A percentile compares a stretch with the other conserved stretches of the same genome.
phyloP scores from a whole-genome alignment of 768 basidiomycete species.

The Collybia sp. region DNA sequence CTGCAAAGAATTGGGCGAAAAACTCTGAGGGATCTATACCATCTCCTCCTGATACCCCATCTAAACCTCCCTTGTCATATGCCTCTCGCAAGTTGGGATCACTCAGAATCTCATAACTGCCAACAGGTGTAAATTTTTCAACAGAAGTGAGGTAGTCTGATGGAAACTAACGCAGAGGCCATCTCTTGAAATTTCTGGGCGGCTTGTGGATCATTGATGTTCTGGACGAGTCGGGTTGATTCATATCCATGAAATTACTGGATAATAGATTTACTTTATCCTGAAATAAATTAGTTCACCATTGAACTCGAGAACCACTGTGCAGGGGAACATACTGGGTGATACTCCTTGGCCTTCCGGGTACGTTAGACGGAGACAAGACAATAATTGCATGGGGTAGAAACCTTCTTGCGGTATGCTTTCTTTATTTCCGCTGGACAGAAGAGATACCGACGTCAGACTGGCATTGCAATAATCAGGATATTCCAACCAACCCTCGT shows the following conservation, averaged over 20 bases:
- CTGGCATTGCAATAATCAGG: background rate
- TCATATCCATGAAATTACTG: background rate
- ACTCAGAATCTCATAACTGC: constrained; percentile 79
- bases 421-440: constrained; percentile 81
- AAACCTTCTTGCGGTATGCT: constrained; percentile 90
- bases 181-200: constrained; percentile 85
- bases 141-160: constrained; percentile 1
- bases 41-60: constrained; percentile 49
- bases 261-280: constrained; percentile 47
- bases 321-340: constrained; percentile 54
- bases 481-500: constrained; percentile 48
- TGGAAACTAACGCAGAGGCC: constrained; percentile 68
- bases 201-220: constrained; percentile 84
- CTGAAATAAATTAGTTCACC: constrained; percentile 28
- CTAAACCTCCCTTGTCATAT: constrained; percentile 75
- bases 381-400: constrained; percentile 10
- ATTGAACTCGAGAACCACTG: background rate
- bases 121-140: constrained; percentile 4
- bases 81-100: constrained; percentile 61
- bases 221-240: constrained; percentile 43
- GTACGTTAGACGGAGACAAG: constrained; percentile 13
- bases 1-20: constrained; percentile 70
- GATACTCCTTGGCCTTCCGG: constrained; percentile 76
- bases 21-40: constrained; percentile 60
- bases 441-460: constrained; percentile 10